phyloP scores from a whole-genome alignment of 2,329 filamentous ascomycete species.

The Fusarium sp. region DNA sequence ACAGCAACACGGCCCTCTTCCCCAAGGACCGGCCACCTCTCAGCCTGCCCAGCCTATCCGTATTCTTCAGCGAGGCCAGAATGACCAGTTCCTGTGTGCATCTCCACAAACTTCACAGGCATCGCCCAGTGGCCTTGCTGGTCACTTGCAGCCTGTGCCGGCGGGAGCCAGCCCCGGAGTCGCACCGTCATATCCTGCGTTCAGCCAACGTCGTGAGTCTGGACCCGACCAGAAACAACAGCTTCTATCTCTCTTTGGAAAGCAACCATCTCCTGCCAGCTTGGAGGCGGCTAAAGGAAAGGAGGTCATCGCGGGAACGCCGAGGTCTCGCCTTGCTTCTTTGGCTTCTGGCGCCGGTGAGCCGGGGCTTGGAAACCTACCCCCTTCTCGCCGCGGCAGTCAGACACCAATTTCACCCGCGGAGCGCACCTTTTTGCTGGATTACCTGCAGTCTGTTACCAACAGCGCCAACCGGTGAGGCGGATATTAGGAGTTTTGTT shows the following conservation, averaged over 20 bases:
- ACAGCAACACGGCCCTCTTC: constrained; percentile 29
- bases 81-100: constrained; percentile 35
- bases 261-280: constrained; percentile 47
- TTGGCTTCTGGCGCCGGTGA: constrained; percentile 56
- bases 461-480: constrained; percentile 51
- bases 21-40: constrained; percentile 4
- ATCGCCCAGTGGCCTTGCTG: constrained; percentile 34
- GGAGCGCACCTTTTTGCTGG: constrained; percentile 81
- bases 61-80: constrained; percentile 53
- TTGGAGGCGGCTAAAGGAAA: constrained; percentile 42
- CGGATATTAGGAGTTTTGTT: constrained; percentile 5
- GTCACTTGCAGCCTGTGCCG: constrained; percentile 31
- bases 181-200: constrained; percentile 29
- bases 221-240: constrained; percentile 50
- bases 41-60: constrained; percentile 44
- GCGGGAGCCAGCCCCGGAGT: constrained; percentile 34
- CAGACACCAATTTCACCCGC: constrained; percentile 73
- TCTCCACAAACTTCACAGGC: constrained; percentile 42
- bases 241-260: constrained; percentile 73
- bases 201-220: constrained; percentile 41
- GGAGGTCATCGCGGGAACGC: constrained; percentile 37
- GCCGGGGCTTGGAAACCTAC: constrained; percentile 18
- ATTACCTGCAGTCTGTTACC: constrained; percentile 73
- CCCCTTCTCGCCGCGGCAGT: constrained; percentile 58
- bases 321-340: constrained; percentile 57